Base-by-base conservation (phyloP, 176 grass and related monocot genomes). In the Thinopyrum elongatum region DNA sequence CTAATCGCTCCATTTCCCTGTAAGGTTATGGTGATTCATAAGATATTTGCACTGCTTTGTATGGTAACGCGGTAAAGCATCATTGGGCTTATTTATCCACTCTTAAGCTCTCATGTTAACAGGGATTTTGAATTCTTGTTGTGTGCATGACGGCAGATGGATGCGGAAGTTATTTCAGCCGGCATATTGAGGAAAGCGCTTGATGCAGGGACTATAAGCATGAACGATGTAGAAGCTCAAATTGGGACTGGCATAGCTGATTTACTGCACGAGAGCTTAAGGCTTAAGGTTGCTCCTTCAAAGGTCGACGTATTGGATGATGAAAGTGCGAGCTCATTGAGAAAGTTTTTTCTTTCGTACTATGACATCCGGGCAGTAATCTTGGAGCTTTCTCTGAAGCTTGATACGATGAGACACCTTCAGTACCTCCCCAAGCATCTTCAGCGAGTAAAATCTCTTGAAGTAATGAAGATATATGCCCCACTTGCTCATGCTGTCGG, bases 141-240 rank as follows among this genome's bases (percentile, higher is more conserved):
- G 21, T 78, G 25, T 62, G 58, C 46, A 39, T 80, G 76, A 63
- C 22, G 39, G 69, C 86, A 98, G 96, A 98, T 98, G 96, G 96
- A 98, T 76, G 93, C 93, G 19, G 96, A 98, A 92, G 90, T 98
- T 62, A 98, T 98, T 90, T 98, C 96, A 11, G 91, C 96, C 0
- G 91, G 93, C 55, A 83, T 98, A 92, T 81, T 98, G 39, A 90
- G 93, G 78, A 90, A 98, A 90, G 91, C 91, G 51, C 76, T 98
- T 71, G 89, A 95, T 84, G 78, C 88, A 44, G 93, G 93, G 70
- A 83, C 89, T 21, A 76, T 98, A 91, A 92, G 80, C 76, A 90
- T 94, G 74, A 80, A 82, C 51, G 95, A 98, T 76, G 87, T 98
- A 42, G 92, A 92, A 80, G 72, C 76, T 77, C 86, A 91, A 82